Conservation (phyloP, 2,329 filamentous ascomycete species). For the Aurifilum marmelostoma region DNA sequence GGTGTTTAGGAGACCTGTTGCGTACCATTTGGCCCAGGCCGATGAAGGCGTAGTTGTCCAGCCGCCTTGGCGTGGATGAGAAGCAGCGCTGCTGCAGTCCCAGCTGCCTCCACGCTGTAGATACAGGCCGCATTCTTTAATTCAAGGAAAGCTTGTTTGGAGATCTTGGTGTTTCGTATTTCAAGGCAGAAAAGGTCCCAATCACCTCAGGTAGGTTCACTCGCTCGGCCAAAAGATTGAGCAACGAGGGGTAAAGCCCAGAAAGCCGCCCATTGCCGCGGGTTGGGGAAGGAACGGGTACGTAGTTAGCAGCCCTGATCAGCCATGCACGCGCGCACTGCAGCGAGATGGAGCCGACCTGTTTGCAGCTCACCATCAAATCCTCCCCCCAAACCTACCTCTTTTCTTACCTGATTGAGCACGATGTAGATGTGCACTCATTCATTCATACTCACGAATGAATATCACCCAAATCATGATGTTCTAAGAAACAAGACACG, state of each 20-base stretch:
- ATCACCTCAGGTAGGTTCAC: conserved; percentile 1
- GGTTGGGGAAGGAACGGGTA: conserved; percentile 3
- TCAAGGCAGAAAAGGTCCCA: too few species aligned
- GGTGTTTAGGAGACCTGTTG: background rate
- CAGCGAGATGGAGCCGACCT: conserved; percentile 5
- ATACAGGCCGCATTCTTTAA: conserved; percentile 32
- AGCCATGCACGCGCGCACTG: background rate
- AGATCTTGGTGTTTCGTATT: background rate
- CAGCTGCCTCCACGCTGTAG: conserved; percentile 35
- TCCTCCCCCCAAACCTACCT: background rate
- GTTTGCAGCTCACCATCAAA: background rate
- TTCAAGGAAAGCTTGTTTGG: background rate
- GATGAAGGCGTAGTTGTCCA: conserved; percentile 62
- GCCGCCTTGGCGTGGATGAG: conserved; percentile 49
- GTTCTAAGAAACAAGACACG: background rate
- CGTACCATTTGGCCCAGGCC: conserved; percentile 65
- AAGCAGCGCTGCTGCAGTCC: conserved; percentile 52
- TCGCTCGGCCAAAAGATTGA: conserved; percentile 1
- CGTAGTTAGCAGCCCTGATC: too few species aligned
- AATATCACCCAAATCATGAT: background rate
- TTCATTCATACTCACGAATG: too few species aligned
- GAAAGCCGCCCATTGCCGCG: conserved; percentile 44
- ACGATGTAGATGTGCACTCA: background rate
- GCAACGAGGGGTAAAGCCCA: conserved; percentile 25
- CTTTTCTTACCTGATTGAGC: conserved; percentile 5